Evolutionary conservation across 2,329 filamentous ascomycete genomes (phyloP), one percentile per base, ranked within the genome.

Genomic region (Ceratocystis huliohia): DNA sequence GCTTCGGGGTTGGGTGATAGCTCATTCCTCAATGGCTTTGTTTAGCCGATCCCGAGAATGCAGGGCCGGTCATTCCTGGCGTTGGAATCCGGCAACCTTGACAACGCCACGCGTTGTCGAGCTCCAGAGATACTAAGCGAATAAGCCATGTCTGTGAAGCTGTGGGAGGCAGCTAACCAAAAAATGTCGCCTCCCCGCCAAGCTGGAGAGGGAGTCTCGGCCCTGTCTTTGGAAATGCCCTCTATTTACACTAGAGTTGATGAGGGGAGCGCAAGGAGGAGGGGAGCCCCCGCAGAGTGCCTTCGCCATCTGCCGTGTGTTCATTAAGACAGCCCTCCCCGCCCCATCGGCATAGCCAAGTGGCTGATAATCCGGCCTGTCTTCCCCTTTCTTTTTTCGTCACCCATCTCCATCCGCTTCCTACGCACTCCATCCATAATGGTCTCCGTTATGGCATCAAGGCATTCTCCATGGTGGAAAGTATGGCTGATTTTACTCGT

Each of bases 401-500:
- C 10, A n/a, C 10, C 44, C 45, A 30, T 48, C 6, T 33, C 41
- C 28, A 46, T 33, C 61, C 37, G 41, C n/a, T 48, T 48, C 22
- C 37, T 44, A 17, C 22, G 15, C 10, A 63, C 56, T 25, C 30
- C 2, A 22, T 37, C 28, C 56, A 59, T 37, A 59, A 59, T 59
- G 56, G 17, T 20, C 45, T 61, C 41, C 22, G 22, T 65, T 37
- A 45, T 56, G n/a, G 22, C 53, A 33, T 17, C 25, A 6, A 57
- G 33, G 56, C 41, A 41, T 45, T 30, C 15, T 45, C 3, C 53
- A 22, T 61, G 53, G 64, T 65, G 64, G 64, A 53, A 65, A 33
- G 5, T 48, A 65, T 65, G 64, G 64, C 64, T 65, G 53, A 65
- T 61, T 45, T 33, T 59, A n/a, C 50, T 48, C 17, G 37, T 68